These are phyloP conservation scores for Singerocomus inundabilis DNA, from an alignment of 1,284 basidiomycete genomes.

Conservation along the genomic window DNA sequence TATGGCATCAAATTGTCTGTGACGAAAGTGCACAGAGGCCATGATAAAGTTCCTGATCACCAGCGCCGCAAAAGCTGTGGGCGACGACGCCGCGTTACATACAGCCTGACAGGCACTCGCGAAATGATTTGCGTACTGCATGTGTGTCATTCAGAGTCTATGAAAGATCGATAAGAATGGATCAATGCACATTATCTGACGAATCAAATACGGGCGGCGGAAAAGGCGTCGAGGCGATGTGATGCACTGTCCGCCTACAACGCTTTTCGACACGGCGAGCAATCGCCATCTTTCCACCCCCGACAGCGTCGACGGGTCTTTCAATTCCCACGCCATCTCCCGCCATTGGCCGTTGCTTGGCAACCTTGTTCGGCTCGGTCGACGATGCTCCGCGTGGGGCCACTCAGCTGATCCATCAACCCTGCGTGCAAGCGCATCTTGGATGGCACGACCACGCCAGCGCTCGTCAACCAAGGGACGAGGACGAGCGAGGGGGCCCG, in stretches of 20 bases:
- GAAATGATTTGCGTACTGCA: constrained; percentile 1
- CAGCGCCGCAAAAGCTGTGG: constrained; percentile 1
- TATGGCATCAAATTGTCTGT: background rate
- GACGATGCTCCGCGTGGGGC: too few species aligned
- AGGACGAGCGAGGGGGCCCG: too few species aligned
- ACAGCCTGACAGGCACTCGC: background rate
- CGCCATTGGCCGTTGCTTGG: too few species aligned
- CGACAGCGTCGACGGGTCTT: background rate
- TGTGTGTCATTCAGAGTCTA: background rate
- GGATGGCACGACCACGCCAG: too few species aligned
- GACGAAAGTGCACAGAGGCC: background rate
- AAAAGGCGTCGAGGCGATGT: too few species aligned
- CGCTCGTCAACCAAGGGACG: too few species aligned
- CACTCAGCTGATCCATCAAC: too few species aligned
- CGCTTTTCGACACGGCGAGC: background rate
- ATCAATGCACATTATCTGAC: background rate
- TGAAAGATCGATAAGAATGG: background rate
- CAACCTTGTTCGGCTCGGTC: too few species aligned
- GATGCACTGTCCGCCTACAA: too few species aligned
- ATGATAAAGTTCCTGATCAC: background rate
- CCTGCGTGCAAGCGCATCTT: too few species aligned
- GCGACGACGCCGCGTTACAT: background rate
- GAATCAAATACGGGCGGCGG: too few species aligned
- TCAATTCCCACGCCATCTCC: too few species aligned
- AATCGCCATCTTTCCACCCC: background rate